phyloP scores from a whole-genome alignment of 2,329 filamentous ascomycete species.

The Chaetothyriales sp. region DNA sequence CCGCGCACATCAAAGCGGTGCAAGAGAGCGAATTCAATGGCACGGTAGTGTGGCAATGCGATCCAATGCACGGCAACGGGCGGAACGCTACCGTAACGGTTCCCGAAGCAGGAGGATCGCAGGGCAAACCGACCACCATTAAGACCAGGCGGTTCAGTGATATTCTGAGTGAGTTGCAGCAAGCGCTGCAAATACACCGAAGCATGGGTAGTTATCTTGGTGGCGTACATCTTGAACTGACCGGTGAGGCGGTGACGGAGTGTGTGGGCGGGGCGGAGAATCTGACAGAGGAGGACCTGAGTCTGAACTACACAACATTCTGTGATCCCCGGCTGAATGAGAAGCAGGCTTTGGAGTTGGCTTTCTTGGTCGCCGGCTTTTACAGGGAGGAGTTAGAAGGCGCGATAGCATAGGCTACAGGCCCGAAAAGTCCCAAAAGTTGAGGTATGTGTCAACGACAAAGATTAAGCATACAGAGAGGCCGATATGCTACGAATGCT shows the following conservation, averaged over 20 bases:
- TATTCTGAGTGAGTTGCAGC: slow-evolving; percentile 74
- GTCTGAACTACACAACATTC: slow-evolving; percentile 85
- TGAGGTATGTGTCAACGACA: neutral
- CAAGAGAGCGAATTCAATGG: slow-evolving; percentile 53
- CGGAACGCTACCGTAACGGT: slow-evolving; percentile 26
- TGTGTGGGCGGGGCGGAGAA: slow-evolving; percentile 84
- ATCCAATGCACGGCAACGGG: slow-evolving; percentile 90
- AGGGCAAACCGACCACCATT: slow-evolving; percentile 52
- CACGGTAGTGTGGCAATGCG: slow-evolving; percentile 87
- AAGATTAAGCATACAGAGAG: neutral
- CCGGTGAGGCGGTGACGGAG: slow-evolving; percentile 90
- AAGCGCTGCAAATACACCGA: slow-evolving; percentile 73
- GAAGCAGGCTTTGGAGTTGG: slow-evolving; percentile 91
- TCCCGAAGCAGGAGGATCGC: slow-evolving; percentile 27
- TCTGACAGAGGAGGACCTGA: slow-evolving; percentile 74
- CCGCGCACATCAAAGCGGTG: slow-evolving; percentile 76
- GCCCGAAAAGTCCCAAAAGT: neutral
- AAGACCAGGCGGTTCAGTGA: slow-evolving; percentile 88
- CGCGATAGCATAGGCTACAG: neutral
- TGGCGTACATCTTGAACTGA: slow-evolving; percentile 88
- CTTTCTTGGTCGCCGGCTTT: slow-evolving; percentile 82
- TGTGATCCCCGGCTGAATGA: slow-evolving; percentile 93
- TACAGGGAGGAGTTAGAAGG: slow-evolving; percentile 38
- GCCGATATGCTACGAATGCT: too few species aligned
- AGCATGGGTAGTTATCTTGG: slow-evolving; percentile 75